These are phyloP conservation scores for Fusarium sp. DNA, from an alignment of 2,329 filamentous ascomycete species.

Conservation along the genomic window DNA sequence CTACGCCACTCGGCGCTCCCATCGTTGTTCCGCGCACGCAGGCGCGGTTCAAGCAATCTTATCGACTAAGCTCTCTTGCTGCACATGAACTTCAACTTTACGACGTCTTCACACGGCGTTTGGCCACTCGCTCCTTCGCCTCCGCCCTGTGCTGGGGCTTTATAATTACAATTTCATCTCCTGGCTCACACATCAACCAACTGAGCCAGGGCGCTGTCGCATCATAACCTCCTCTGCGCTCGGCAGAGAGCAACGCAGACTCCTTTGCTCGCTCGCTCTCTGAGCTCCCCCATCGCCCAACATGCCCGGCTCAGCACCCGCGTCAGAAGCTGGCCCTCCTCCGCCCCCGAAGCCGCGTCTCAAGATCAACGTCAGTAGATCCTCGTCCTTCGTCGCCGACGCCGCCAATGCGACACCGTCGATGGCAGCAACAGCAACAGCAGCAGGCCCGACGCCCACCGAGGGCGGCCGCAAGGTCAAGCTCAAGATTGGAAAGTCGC, in stretches of 20 bases:
- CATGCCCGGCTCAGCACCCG: constrained; percentile 51
- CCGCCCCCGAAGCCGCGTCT: constrained; percentile 56
- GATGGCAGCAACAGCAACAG: constrained; percentile 17
- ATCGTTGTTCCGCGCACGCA: constrained; percentile 15
- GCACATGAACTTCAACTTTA: constrained; percentile 11
- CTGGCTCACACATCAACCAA: not conserved
- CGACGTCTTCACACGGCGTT: not conserved
- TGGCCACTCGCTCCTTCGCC: not conserved
- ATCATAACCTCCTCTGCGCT: constrained; percentile 5
- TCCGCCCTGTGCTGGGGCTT: not conserved
- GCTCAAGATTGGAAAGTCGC: constrained; percentile 59
- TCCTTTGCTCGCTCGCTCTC: constrained; percentile 1
- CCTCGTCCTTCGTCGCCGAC: constrained; percentile 54
- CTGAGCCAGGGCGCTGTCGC: not conserved
- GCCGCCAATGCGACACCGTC: constrained; percentile 37
- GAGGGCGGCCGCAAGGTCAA: constrained; percentile 59
- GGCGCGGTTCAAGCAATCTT: constrained; percentile 8
- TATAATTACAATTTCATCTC: not conserved
- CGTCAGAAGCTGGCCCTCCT: constrained; percentile 43
- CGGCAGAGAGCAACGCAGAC: constrained; percentile 23
- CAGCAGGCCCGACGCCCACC: constrained; percentile 44
- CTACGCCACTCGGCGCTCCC: not conserved
- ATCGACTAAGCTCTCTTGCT: constrained; percentile 2
- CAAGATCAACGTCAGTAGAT: constrained; percentile 58
- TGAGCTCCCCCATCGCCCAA: constrained; percentile 16